Percentiles rank a stretch among this genome's conserved stretches.
Conservation (phyloP, 2,329 filamentous ascomycete species). For the Hypoxylon sp. region DNA sequence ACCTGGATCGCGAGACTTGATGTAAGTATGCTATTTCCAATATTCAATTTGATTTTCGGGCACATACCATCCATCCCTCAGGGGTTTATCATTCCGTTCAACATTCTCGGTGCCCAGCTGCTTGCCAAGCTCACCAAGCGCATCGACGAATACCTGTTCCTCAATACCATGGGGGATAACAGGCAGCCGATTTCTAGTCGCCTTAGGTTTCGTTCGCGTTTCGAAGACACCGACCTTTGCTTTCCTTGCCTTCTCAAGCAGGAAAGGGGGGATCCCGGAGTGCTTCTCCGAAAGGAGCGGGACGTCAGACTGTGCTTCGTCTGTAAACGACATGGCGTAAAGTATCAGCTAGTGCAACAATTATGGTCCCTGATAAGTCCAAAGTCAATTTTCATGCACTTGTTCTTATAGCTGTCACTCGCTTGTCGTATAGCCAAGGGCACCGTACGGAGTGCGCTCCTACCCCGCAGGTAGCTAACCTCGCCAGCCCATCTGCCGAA, state of each 20-base stretch:
- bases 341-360: not conserved
- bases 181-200: constrained; percentile 47
- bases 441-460: constrained; percentile 6
- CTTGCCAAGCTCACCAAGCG: constrained; percentile 52
- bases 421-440: constrained; percentile 17
- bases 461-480: constrained; percentile 40
- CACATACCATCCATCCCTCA: constrained; percentile 56
- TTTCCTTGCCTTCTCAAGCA: constrained; percentile 53
- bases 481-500: constrained; percentile 40
- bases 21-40: constrained; percentile 25
- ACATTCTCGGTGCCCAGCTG: constrained; percentile 54
- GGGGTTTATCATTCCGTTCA: constrained; percentile 56
- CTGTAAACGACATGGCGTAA: constrained; percentile 36
- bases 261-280: constrained; percentile 54
- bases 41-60: no score
- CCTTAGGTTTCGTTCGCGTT: constrained; percentile 50
- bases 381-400: not conserved
- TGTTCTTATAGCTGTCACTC: constrained; percentile 23
- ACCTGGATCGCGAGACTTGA: constrained; percentile 36
- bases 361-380: not conserved
- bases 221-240: constrained; percentile 53
- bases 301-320: constrained; percentile 48
- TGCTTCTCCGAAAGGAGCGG: constrained; percentile 54
- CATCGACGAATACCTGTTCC: constrained; percentile 48
- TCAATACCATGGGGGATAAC: constrained; percentile 57